Percentiles rank a stretch among this genome's conserved stretches.
These are phyloP conservation scores for Pseudonitzschia multistriata DNA, from an alignment of 108 stramenopile genomes.

Conservation along the genomic window DNA sequence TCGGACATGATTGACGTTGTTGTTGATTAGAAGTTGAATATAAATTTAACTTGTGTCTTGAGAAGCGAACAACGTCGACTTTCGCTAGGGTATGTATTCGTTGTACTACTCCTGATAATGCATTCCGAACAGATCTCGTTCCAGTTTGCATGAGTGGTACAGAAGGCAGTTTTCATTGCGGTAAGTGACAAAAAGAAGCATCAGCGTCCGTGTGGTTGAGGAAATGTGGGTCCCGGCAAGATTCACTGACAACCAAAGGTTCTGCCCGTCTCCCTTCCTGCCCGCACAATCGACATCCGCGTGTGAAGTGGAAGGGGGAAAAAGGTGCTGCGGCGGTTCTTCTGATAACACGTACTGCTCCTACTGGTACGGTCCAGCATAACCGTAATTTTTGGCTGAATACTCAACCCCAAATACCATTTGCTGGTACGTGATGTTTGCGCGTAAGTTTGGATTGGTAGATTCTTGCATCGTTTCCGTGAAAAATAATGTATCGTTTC, in stretches of 20 bases:
- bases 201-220: constrained; percentile 7
- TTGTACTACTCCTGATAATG: neutral
- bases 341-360: neutral
- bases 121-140: constrained; percentile 20
- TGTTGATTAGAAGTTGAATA: neutral
- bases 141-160: constrained; percentile 10
- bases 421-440: neutral
- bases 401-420: no score
- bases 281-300: neutral
- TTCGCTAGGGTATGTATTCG: neutral
- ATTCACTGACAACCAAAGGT: constrained; percentile 8
- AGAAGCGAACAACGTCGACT: neutral
- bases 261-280: neutral
- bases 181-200: constrained; percentile 11
- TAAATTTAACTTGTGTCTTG: neutral
- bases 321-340: neutral
- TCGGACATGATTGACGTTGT: constrained; percentile 14
- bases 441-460: neutral
- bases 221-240: constrained; percentile 9
- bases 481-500: no score
- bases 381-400: no score
- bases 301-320: neutral
- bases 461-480: neutral
- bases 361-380: no score
- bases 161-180: constrained; percentile 6